phyloP scores from a whole-genome alignment of 2,329 filamentous ascomycete genomes.

The Lachnellula suecica region DNA sequence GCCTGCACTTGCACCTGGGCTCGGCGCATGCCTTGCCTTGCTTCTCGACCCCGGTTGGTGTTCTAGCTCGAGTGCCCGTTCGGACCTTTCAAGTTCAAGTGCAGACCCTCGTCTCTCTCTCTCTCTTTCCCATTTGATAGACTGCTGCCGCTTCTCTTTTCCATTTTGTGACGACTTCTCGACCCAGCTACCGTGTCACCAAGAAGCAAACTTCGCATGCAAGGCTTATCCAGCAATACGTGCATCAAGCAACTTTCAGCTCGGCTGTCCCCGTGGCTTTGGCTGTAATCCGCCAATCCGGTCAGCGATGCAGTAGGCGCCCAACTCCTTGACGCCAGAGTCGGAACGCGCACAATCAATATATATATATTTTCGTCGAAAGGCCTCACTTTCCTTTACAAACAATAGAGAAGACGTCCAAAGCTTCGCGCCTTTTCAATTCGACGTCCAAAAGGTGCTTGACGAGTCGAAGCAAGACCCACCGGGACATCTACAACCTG shows the following conservation, averaged over 20 bases:
- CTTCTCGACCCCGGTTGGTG: not conserved
- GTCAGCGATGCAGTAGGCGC: not conserved
- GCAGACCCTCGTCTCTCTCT: not conserved
- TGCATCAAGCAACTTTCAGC: not conserved
- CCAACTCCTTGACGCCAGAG: not conserved
- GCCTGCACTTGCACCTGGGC: not conserved
- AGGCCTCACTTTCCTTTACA: not conserved
- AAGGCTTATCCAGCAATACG: not conserved
- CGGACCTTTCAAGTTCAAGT: not conserved
- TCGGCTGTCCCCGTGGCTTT: not conserved
- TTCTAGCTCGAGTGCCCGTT: not conserved
- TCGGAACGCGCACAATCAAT: not conserved
- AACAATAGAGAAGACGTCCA: not conserved
- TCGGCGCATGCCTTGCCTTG: not conserved
- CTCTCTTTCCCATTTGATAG: not conserved
- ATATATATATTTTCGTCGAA: not conserved
- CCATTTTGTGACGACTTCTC: not conserved
- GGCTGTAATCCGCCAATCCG: not conserved
- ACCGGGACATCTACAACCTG: not conserved
- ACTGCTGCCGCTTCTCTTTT: not conserved
- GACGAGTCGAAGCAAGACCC: not conserved
- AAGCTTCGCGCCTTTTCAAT: not conserved
- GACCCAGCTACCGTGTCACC: not conserved
- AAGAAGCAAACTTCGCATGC: not conserved
- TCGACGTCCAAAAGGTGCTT: not conserved